These are phyloP conservation scores for Brassica incana DNA, from an alignment of 345 rosid species.

Conservation along the genomic window DNA sequence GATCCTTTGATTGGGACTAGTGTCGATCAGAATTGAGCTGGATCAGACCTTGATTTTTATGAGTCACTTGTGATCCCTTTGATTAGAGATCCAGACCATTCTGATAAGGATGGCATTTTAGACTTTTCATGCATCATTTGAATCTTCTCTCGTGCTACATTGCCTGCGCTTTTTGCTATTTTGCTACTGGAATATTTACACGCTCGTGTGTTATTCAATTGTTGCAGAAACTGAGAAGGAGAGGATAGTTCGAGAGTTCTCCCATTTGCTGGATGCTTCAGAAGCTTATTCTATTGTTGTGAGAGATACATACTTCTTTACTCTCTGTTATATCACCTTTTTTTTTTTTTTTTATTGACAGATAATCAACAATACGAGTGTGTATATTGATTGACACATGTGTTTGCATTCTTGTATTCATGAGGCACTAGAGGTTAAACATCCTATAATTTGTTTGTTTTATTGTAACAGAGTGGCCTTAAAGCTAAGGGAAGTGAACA, in stretches of 20 bases:
- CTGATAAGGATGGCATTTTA: too few species aligned
- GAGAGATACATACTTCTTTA: conserved; percentile 33
- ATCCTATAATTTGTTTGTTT: not conserved
- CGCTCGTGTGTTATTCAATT: conserved; percentile 42
- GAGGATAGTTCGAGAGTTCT: conserved; percentile 72
- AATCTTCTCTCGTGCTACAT: not conserved
- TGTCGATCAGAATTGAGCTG: conserved; percentile 7
- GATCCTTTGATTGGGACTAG: not conserved
- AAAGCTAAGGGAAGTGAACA: conserved; percentile 28
- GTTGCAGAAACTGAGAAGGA: conserved; percentile 78
- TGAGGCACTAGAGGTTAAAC: not conserved
- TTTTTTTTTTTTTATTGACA: too few species aligned
- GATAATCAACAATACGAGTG: too few species aligned
- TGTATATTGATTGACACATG: not conserved
- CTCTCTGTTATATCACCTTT: not conserved
- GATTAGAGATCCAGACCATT: too few species aligned
- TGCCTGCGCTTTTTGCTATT: conserved; percentile 7
- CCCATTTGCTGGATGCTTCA: conserved; percentile 64
- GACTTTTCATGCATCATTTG: too few species aligned
- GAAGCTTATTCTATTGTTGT: conserved; percentile 52
- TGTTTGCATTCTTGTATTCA: not conserved
- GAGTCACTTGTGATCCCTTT: not conserved
- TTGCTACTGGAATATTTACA: not conserved
- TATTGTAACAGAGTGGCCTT: conserved; percentile 43
- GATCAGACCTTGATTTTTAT: not conserved